Base-by-base conservation (phyloP, 345 rosid species). In the Erodium maritimum region DNA sequence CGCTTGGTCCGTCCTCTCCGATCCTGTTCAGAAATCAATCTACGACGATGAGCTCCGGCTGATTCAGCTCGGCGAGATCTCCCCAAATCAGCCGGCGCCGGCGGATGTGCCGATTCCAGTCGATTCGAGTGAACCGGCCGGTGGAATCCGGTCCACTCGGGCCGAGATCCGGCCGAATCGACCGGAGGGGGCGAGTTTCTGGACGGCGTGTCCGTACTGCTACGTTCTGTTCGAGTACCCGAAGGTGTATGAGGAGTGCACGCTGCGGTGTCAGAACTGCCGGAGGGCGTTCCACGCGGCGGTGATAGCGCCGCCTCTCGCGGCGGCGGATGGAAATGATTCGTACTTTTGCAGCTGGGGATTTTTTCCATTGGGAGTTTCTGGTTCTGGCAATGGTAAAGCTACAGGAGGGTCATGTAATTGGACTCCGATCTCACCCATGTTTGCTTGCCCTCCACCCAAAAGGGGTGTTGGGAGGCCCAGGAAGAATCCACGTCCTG, bases 121-220 rank as follows among this genome's bases (percentile, higher is more conserved):
- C n/a, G n/a, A n/a, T n/a, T n/a, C n/a, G n/a, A n/a, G n/a, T n/a
- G n/a, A n/a, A n/a, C n/a, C n/a, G n/a, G n/a, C n/a, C n/a, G n/a
- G n/a, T n/a, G n/a, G n/a, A n/a, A n/a, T n/a, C n/a, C n/a, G n/a
- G n/a, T n/a, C 34, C 8, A 3, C 34, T 8, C 5, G 8, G 34
- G 8, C 34, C 34, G 34, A 3, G 34, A 29, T 29, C 22, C 63
- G 23, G 50, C 34, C 25, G 23, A 25, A 2, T 17, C 54, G 54
- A 17, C 56, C 82, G 21, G 51, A 45, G 68, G 69, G 21, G 9
- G 72, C 75, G 19, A 79, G 84, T 63, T 90, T 94, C 76, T 90
- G 97, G 99, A 94, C 99, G 0, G 80, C 95, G 46, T 94, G 99
- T 23, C 97, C 97, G 0, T 94, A 87, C 66, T 93, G 99, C 59